Evolutionary conservation across 2,329 filamentous ascomycete species (phyloP).

Genomic region (Pyricularia grisea): DNA sequence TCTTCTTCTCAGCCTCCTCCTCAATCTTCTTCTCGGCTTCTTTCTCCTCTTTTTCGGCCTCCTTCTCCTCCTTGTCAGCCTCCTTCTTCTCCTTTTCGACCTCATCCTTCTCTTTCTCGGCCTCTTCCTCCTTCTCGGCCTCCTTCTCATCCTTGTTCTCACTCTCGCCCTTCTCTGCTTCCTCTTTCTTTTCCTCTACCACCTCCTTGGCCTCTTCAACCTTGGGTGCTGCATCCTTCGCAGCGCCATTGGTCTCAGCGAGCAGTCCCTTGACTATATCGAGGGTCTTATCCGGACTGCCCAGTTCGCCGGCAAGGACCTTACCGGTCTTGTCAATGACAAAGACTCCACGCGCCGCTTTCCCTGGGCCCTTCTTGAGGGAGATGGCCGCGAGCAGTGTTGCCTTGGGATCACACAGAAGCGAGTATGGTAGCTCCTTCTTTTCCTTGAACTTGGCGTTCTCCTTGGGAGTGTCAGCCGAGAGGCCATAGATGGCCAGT

Average conservation of each 20-base stretch:
- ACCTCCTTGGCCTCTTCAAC: constrained; percentile 13
- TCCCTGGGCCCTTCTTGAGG: constrained; percentile 73
- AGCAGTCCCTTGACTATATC: constrained; percentile 68
- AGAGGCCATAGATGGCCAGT: constrained; percentile 82
- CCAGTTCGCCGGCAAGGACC: constrained; percentile 58
- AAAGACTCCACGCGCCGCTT: constrained; percentile 80
- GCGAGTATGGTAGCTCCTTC: constrained; percentile 78
- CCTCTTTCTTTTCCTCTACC: constrained; percentile 12
- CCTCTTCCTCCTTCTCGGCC: no score
- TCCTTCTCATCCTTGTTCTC: constrained; percentile 20
- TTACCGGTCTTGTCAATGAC: constrained; percentile 76
- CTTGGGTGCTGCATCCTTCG: constrained; percentile 11
- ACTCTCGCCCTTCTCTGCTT: constrained; percentile 26
- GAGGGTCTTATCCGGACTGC: constrained; percentile 69
- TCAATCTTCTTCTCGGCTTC: constrained; percentile 2
- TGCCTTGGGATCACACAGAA: constrained; percentile 72
- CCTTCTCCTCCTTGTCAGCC: constrained; percentile 5
- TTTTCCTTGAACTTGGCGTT: constrained; percentile 91
- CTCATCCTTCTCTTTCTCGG: constrained; percentile 22
- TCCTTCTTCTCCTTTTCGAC: constrained; percentile 16
- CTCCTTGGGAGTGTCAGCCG: constrained; percentile 76
- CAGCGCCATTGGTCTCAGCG: constrained; percentile 21
- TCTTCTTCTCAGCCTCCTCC: background rate
- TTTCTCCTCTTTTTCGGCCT: background rate
- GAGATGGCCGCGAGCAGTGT: constrained; percentile 78